phyloP scores from a whole-genome alignment of 176 grass and related monocot species.

The Aegilops tauschii region DNA sequence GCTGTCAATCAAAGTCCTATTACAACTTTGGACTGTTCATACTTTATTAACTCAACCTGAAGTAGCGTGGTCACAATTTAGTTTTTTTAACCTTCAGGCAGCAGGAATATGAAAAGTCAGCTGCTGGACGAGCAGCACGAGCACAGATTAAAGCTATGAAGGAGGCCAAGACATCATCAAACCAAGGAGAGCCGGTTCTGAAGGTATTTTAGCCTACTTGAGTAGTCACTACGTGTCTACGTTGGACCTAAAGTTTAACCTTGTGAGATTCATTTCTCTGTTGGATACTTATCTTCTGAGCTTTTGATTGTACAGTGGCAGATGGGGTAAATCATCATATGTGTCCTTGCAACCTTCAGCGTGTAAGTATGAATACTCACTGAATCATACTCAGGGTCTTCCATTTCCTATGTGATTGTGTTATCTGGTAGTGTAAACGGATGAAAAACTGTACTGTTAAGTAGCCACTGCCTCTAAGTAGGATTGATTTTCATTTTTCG shows the following conservation, averaged over 20 bases:
- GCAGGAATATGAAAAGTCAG: constrained; percentile 76
- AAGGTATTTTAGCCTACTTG: constrained; percentile 44
- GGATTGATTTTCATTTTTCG: not conserved
- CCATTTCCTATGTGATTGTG: not conserved
- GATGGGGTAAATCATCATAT: constrained; percentile 49
- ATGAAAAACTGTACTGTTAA: not conserved
- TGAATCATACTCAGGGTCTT: not conserved
- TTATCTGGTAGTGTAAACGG: not conserved
- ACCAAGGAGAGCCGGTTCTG: constrained; percentile 82
- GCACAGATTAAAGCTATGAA: constrained; percentile 84
- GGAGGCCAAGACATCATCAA: constrained; percentile 57
- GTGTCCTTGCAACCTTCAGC: not conserved
- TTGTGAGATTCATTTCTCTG: not conserved
- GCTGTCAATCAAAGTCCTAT: not conserved
- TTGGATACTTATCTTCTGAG: not conserved
- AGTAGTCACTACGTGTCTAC: not conserved
- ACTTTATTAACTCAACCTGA: not conserved
- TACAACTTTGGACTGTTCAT: not conserved
- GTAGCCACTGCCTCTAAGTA: not conserved
- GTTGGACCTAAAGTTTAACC: not conserved
- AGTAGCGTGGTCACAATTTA: not conserved
- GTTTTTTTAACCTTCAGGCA: constrained; percentile 43
- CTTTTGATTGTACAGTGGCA: constrained; percentile 73
- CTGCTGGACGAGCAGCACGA: constrained; percentile 75
- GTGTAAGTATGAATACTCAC: constrained; percentile 35